Conservation (phyloP, 371 early-diverging fungal genomes). For the Coemansia sp. region DNA sequence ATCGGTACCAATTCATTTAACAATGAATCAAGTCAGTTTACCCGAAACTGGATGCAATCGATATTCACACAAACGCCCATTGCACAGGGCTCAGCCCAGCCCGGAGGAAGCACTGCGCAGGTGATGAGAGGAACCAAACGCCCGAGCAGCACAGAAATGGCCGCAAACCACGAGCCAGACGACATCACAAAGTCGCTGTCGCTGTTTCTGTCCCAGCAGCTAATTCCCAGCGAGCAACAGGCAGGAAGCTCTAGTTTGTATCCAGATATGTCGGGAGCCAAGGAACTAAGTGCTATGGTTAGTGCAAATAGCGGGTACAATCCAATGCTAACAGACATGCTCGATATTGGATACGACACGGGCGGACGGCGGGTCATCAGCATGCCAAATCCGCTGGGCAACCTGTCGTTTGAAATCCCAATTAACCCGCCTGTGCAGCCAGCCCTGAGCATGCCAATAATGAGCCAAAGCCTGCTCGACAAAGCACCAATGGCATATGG, state of each 20-base stretch:
- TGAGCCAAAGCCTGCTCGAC: not conserved
- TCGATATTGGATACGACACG: conserved; percentile 34
- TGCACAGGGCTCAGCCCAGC: not conserved
- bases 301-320: not conserved
- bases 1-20: not conserved
- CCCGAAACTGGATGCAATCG: conserved; percentile 30
- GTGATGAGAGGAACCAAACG: not conserved
- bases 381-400: conserved; percentile 49
- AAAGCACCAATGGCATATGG: not conserved
- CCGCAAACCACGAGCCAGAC: conserved; percentile 38
- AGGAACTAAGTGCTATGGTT: not conserved
- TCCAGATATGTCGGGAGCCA: not conserved
- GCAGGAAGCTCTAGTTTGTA: not conserved
- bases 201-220: conserved; percentile 31
- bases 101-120: not conserved
- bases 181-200: conserved; percentile 40
- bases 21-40: conserved; percentile 1
- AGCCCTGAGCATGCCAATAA: conserved; percentile 9
- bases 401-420: conserved; percentile 37
- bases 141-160: not conserved
- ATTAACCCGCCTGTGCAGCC: conserved; percentile 35
- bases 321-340: conserved; percentile 20
- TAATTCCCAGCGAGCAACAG: conserved; percentile 4
- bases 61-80: conserved; percentile 11
- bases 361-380: conserved; percentile 43